Base-by-base conservation (phyloP, 1,284 basidiomycete genomes). In the Fomitopsis betulina region DNA sequence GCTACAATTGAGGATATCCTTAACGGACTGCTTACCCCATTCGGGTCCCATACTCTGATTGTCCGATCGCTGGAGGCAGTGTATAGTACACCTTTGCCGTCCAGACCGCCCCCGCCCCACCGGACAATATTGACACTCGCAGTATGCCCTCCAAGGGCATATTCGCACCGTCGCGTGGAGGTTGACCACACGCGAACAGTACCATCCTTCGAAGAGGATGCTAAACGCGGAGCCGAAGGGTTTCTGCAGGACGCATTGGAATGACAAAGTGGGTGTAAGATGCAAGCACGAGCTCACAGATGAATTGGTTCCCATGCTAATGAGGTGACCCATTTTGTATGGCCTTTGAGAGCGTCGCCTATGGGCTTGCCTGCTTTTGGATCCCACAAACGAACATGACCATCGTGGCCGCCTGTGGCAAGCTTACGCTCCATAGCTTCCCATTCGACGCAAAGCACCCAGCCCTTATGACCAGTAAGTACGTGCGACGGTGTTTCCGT, bases 371-470 rank as follows among this genome's bases (percentile, higher is more conserved):
- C 95, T 0, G 89, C 89, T 70, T 90, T 90, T 12, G 93, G 92
- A 67, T 96, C 90, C 95, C 95, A 98, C 61, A 97, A 73, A 42
- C 82, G 66, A 62, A 93, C 90, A 67, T 94, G 90, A 37, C 94
- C 92, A 73, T 96, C 91, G 69, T 96, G 86, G 0, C 93, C 93
- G 8, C 95, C 97, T 1, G 93, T 96, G 1, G 95, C 96, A 17
- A 98, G 76, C 63, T 89, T 87, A 57, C 94, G 81, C 70, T 98
- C 96, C 75, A 91, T 82, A 0, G 92, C 88, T 67, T 98, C 96
- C 96, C 96, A 99, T 70, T 98, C 97, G 2, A 96, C 92, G 65
- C 94, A 97, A 0, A 99, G 80, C 1, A 99, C 94, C 96, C 96
- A 98, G 0, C 94, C 95, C 61, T 87, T 86, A 71, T 99, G 97